Evolutionary conservation across 163 green algal genomes (phyloP), one percentile per base, ranked within the genome.

Genomic region (Volvox carteri): DNA sequence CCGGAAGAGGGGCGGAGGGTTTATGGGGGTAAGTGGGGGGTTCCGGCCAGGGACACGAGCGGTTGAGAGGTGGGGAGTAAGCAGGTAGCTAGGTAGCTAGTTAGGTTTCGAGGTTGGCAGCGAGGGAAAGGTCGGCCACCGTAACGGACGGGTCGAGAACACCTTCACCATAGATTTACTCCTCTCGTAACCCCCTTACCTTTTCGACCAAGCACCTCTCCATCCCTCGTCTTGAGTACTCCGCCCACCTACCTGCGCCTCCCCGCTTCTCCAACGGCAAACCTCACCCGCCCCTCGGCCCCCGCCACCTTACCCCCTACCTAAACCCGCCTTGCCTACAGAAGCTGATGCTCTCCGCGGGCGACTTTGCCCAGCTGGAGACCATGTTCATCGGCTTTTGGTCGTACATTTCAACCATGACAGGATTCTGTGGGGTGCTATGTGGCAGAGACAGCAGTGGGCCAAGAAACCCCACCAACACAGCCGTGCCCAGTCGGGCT

Each of bases 351-450:
- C 56, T 75, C n/a, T 56, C 78, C 39, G 78, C 75, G 56, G 78
- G 62, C 48, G 37, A 76, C 0, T 25, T 16, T 2, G 21, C 14
- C n/a, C 56, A 33, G 30, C 21, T 75, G 39, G 78, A 50, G 50
- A 60, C 37, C 78, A 86, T 86, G 78, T 73, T 75, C 21, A 44
- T 86, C 48, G 56, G 78, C 23, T 4, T 86, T 11, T 67, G 56
- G 37, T 30, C 56, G n/a, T 54, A 74, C 30, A 4, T 60, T 7
- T 12, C 6, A 54, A 86, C 56, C 56, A 54, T 75, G 56, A 44
- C 39, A 56, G 78, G 78, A 25, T 75, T 86, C 39, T 75, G 56
- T 37, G 78, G 37, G 0, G 5, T 86, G 7, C 78, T 86, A 39
- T 86, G 56, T 39, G 78, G 78, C 3, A 25, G 33, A 1, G 77